A percentile compares a stretch with the other conserved stretches of the same genome.
These are phyloP conservation scores for Asterophora lycoperdoides DNA, from an alignment of 768 basidiomycete genomes.

Conservation along the genomic window DNA sequence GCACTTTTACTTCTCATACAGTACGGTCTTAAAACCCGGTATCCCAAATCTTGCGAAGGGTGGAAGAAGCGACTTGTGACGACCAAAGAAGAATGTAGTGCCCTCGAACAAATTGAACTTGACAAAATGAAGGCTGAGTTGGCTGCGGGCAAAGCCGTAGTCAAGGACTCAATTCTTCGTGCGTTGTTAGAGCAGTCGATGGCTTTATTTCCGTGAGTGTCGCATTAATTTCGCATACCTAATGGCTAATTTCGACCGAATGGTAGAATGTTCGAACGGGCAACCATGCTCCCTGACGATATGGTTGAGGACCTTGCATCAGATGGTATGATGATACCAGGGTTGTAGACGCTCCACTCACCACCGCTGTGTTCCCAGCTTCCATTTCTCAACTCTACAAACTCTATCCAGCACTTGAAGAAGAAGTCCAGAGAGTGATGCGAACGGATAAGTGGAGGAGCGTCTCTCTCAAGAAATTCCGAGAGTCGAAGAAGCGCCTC, in stretches of 20 bases:
- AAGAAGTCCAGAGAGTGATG: conserved; percentile 2
- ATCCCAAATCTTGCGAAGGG: not conserved
- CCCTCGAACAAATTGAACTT: not conserved
- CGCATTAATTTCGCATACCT: too few species aligned
- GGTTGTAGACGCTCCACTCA: not conserved
- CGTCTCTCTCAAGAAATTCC: conserved; percentile 20
- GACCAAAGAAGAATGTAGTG: not conserved
- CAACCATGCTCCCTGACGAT: not conserved
- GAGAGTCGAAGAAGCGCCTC: conserved; percentile 13
- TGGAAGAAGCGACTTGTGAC: conserved; percentile 2
- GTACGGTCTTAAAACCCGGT: not conserved
- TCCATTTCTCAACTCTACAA: not conserved
- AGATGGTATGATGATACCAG: too few species aligned
- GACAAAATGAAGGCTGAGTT: not conserved
- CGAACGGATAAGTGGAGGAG: conserved; percentile 8
- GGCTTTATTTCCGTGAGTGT: not conserved
- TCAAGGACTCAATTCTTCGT: not conserved
- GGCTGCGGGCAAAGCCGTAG: not conserved
- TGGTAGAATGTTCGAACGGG: not conserved
- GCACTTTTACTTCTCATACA: not conserved
- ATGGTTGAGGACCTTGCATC: not conserved
- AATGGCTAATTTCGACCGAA: not conserved
- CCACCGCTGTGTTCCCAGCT: not conserved
- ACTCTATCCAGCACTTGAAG: conserved; percentile 3
- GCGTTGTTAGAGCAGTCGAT: not conserved